A percentile compares a stretch with the other conserved stretches of the same genome.
phyloP scores from a whole-genome alignment of 2,329 filamentous ascomycete species.

The Emmonsiellopsis sp. region DNA sequence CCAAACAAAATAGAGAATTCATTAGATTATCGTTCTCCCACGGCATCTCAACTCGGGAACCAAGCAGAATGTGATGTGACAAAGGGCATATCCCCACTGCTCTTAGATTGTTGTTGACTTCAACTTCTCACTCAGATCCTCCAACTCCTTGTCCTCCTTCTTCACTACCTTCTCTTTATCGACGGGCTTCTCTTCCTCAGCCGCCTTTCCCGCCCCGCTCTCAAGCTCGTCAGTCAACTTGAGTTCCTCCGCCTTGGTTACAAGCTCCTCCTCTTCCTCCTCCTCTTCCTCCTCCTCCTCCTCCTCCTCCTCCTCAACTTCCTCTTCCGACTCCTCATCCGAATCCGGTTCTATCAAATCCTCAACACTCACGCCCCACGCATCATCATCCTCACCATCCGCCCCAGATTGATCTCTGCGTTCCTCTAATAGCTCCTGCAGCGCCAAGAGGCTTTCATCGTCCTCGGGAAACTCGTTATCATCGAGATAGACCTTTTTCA shows the following conservation, averaged over 20 bases:
- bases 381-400: constrained; percentile 61
- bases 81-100: too few species aligned
- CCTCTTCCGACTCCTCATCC: constrained; percentile 58
- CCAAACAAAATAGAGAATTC: too few species aligned
- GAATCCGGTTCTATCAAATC: constrained; percentile 72
- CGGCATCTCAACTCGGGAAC: too few species aligned
- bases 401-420: constrained; percentile 62
- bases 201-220: constrained; percentile 54
- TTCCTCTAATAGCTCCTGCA: constrained; percentile 64
- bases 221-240: constrained; percentile 50
- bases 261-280: constrained; percentile 55
- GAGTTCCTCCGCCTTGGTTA: constrained; percentile 50
- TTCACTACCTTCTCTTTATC: constrained; percentile 59
- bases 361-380: constrained; percentile 79
- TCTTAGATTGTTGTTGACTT: constrained; percentile 50
- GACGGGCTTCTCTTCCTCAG: constrained; percentile 57
- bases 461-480: constrained; percentile 92
- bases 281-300: constrained; percentile 61
- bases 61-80: too few species aligned
- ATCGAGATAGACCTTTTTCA: constrained; percentile 86
- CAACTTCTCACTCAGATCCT: constrained; percentile 66
- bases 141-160: constrained; percentile 62
- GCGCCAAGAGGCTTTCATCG: constrained; percentile 58
- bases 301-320: constrained; percentile 58
- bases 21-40: too few species aligned